Conservation (phyloP, 164 flowering plant species). For the Echeveria elegans region DNA sequence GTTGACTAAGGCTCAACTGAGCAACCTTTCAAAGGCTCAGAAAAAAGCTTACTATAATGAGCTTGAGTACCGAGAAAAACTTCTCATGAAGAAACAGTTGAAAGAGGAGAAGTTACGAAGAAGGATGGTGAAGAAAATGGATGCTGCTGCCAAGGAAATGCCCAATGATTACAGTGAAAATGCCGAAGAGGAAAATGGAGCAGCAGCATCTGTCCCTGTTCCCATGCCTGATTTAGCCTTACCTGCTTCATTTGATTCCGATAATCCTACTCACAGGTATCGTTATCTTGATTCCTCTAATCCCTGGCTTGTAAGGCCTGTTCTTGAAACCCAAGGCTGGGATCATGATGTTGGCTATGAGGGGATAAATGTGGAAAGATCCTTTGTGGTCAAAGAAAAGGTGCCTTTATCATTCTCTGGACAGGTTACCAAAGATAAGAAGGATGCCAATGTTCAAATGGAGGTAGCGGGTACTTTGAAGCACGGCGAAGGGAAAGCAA, state of each 20-base stretch:
- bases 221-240: conserved; percentile 83
- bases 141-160: conserved; percentile 41
- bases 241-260: conserved; percentile 91
- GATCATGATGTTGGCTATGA: conserved; percentile 95
- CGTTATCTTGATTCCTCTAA: conserved; percentile 76
- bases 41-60: too few relatives aligned
- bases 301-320: too few relatives aligned
- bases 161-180: conserved; percentile 47
- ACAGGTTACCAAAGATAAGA: conserved; percentile 86
- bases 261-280: too few relatives aligned
- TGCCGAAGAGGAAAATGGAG: conserved; percentile 64
- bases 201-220: conserved; percentile 77
- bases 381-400: too few relatives aligned
- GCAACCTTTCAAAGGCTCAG: too few relatives aligned
- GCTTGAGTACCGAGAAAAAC: too few relatives aligned
- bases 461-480: conserved; percentile 74
- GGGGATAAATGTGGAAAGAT: too few relatives aligned
- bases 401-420: too few relatives aligned
- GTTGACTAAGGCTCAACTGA: too few relatives aligned
- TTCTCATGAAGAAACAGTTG: conserved; percentile 81
- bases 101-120: conserved; percentile 84
- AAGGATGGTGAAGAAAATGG: conserved; percentile 91
- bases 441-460: too few relatives aligned
- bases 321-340: too few relatives aligned
- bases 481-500: conserved; percentile 79